Evolutionary conservation across 106 monocot genomes (phyloP).

Genomic region (Dendrobium huoshanense): DNA sequence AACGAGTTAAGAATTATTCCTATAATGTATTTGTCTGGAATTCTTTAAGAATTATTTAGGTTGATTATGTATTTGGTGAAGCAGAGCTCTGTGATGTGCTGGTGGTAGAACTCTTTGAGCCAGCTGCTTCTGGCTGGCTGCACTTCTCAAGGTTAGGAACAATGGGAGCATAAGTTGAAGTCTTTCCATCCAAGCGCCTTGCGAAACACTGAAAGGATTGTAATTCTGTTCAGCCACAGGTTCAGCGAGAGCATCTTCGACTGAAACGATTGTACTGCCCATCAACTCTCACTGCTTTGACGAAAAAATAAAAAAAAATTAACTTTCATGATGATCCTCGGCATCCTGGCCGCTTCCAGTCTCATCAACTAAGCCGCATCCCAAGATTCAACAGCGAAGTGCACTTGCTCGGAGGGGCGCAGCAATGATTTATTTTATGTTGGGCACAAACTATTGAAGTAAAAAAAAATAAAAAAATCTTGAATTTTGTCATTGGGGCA

Average conservation of each 20-base stretch:
- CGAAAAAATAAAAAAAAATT: background rate
- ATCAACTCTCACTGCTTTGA: background rate
- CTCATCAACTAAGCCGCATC: background rate
- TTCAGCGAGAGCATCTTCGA: constrained; percentile 27
- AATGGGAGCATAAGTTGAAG: constrained; percentile 25
- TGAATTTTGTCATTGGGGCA: too few species aligned
- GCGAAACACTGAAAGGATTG: constrained; percentile 75
- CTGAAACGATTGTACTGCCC: constrained; percentile 8
- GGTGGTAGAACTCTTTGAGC: constrained; percentile 25
- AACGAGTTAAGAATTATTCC: too few species aligned
- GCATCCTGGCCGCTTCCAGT: background rate
- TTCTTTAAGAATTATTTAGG: too few species aligned
- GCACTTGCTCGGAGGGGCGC: background rate
- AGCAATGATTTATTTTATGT: too few species aligned
- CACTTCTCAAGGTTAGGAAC: constrained; percentile 24
- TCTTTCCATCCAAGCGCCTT: constrained; percentile 77
- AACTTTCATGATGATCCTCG: background rate
- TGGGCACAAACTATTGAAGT: too few species aligned
- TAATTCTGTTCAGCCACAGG: constrained; percentile 50
- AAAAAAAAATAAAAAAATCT: too few species aligned
- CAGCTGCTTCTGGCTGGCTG: constrained; percentile 11
- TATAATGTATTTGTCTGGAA: too few species aligned
- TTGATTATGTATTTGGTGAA: constrained; percentile 7
- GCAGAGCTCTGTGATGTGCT: constrained; percentile 28
- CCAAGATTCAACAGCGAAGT: background rate